Conservation (phyloP, 805 yeast species). For the Hanseniaspora singularis region DNA sequence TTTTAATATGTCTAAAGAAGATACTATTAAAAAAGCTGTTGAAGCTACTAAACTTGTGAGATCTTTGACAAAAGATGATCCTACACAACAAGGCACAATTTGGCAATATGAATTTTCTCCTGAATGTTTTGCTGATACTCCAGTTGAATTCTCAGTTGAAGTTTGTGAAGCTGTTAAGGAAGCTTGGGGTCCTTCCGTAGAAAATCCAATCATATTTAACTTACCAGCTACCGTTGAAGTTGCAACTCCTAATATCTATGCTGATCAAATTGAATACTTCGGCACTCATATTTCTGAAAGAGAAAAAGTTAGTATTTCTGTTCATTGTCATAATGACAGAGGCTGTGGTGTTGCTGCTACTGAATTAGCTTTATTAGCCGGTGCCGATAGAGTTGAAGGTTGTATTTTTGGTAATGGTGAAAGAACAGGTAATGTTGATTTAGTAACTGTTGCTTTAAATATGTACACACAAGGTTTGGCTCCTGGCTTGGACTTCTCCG, state of each 20-base stretch:
- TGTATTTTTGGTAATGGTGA: conserved; percentile 77
- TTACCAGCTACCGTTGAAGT: conserved; percentile 75
- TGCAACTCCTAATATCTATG: conserved; percentile 62
- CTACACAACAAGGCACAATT: conserved; percentile 45
- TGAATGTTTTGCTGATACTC: conserved; percentile 66
- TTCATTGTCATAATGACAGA: conserved; percentile 69
- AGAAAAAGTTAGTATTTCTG: conserved; percentile 56
- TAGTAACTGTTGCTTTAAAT: conserved; percentile 63
- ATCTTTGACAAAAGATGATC: conserved; percentile 64
- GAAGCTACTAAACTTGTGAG: conserved; percentile 58
- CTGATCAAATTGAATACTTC: conserved; percentile 71
- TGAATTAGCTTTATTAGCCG: conserved; percentile 66
- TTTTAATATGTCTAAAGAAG: conserved; percentile 57
- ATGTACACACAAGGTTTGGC: conserved; percentile 67
- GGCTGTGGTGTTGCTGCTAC: conserved; percentile 80
- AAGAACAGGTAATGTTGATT: conserved; percentile 74
- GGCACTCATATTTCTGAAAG: conserved; percentile 55
- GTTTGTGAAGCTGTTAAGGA: conserved; percentile 69
- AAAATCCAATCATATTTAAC: conserved; percentile 63
- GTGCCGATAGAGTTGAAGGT: conserved; percentile 77
- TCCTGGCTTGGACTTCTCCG: conserved; percentile 61
- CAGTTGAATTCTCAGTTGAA: conserved; percentile 59
- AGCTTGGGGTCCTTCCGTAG: conserved; percentile 70
- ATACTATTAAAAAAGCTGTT: conserved; percentile 56
- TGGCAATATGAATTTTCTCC: conserved; percentile 72